phyloP scores from a whole-genome alignment of 192 early-diverging fungal genomes.

The Cladochytrium replicatum region DNA sequence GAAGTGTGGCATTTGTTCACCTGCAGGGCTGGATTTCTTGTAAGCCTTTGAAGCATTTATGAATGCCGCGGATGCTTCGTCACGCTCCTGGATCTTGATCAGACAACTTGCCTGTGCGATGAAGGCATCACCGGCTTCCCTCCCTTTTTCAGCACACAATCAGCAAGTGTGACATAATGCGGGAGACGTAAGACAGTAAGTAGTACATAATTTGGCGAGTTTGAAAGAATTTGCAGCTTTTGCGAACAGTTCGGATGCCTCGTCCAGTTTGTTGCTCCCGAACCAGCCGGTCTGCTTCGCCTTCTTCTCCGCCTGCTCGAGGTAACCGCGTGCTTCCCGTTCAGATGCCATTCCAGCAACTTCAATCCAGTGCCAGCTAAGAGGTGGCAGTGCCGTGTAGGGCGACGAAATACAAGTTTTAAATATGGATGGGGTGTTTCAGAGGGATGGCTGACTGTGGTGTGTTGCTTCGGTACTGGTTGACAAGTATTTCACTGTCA shows the following conservation, averaged over 20 bases:
- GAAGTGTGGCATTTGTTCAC: constrained; percentile 19
- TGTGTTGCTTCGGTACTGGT: no score
- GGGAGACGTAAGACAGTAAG: no score
- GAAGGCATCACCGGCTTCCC: constrained; percentile 91
- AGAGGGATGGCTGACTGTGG: no score
- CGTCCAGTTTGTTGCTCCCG: constrained; percentile 79
- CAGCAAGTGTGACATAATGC: no score
- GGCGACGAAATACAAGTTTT: no score
- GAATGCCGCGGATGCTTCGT: constrained; percentile 78
- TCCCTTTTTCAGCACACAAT: constrained; percentile 43
- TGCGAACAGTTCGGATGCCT: constrained; percentile 86
- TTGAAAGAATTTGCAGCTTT: constrained; percentile 92
- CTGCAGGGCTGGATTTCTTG: constrained; percentile 74
- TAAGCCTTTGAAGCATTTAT: constrained; percentile 82
- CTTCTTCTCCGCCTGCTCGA: constrained; percentile 49
- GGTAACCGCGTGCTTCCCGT: no score
- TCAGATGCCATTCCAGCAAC: no score
- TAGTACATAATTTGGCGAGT: constrained; percentile 78
- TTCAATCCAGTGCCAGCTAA: no score
- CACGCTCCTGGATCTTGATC: constrained; percentile 61
- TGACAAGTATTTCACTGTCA: no score
- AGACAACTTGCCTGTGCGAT: constrained; percentile 72
- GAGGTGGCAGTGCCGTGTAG: no score
- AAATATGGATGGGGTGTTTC: no score
- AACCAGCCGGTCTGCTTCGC: constrained; percentile 31